phyloP scores from a whole-genome alignment of 495 filamentous ascomycete genomes.

The Xylaria nigripes region DNA sequence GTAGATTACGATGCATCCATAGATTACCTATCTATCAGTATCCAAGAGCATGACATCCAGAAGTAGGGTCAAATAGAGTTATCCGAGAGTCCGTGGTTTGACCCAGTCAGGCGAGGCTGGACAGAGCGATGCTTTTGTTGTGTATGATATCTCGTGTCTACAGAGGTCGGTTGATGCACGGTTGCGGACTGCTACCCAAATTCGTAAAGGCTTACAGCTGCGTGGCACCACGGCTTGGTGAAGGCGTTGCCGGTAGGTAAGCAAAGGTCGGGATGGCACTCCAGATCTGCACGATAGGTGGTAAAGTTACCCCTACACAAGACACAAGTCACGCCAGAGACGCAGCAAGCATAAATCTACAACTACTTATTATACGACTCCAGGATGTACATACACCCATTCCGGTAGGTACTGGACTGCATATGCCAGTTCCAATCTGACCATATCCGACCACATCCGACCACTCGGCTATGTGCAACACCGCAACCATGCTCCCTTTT shows the following conservation, averaged over 20 bases:
- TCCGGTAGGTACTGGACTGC: no score
- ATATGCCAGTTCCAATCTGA: no score
- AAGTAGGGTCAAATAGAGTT: no score
- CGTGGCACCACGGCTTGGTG: background rate
- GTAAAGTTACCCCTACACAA: background rate
- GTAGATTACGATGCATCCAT: no score
- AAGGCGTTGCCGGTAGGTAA: background rate
- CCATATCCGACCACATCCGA: background rate
- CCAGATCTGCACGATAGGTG: background rate
- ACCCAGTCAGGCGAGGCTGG: no score
- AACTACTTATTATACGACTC: no score
- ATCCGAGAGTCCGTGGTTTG: no score
- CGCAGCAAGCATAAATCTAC: no score
- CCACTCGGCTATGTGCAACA: background rate
- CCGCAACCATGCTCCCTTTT: no score
- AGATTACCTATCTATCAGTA: no score
- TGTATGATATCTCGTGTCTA: background rate
- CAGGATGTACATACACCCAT: no score
- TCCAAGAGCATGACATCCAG: no score
- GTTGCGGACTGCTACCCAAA: background rate
- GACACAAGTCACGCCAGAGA: background rate
- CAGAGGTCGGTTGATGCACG: background rate
- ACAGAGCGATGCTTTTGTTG: background rate
- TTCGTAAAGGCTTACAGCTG: background rate
- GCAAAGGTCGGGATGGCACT: background rate